Evolutionary conservation across 2,329 filamentous ascomycete species (phyloP), one percentile per base, ranked within the genome.

Genomic region (Parastagonospora nodorum): DNA sequence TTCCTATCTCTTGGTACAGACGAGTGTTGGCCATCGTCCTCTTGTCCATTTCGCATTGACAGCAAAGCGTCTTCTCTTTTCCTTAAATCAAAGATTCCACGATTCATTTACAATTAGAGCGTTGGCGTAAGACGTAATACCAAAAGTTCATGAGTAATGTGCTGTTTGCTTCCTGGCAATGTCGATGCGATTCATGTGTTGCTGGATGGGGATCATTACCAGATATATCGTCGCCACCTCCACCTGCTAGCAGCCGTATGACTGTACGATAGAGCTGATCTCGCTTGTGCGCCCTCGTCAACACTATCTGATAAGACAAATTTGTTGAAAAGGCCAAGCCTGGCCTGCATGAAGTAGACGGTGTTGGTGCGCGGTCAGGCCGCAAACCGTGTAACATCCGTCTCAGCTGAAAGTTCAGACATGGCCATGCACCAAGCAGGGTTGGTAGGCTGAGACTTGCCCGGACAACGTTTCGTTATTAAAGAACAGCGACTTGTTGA

Each of bases 281-380:
- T 37, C 8, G 19, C 19, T 24, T 51, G 50, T 30, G 45, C 47
- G 42, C 36, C 30, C 32, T 46, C 43, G 37, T 35, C 19, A 38
- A 45, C 41, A 40, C 42, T 50, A 48, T 52, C 37, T 36, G 51
- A 57, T 58, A 52, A 52, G 54, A 45, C 44, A 33, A 42, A 33
- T n/a, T 47, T 48, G 19, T 29, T 41, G 29, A 16, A 15, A 19
- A 35, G 43, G 50, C 54, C 48, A 51, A 48, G 53, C 33, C 54
- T 29, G 43, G 35, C 39, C 35, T 46, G 54, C 46, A 52, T 46
- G 29, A 33, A 42, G 32, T 14, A 36, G 42, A 47, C 12, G 33
- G 39, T 42, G 33, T 28, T 45, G 27, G 35, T 14, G 19, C 16
- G 35, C 35, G 43, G 43, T 16, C 27, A 24, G 10, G 43, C 43